Percentiles rank a stretch among this genome's conserved stretches.
phyloP scores from a whole-genome alignment of 164 flowering plant species.

The Paratinospora sagittata region DNA sequence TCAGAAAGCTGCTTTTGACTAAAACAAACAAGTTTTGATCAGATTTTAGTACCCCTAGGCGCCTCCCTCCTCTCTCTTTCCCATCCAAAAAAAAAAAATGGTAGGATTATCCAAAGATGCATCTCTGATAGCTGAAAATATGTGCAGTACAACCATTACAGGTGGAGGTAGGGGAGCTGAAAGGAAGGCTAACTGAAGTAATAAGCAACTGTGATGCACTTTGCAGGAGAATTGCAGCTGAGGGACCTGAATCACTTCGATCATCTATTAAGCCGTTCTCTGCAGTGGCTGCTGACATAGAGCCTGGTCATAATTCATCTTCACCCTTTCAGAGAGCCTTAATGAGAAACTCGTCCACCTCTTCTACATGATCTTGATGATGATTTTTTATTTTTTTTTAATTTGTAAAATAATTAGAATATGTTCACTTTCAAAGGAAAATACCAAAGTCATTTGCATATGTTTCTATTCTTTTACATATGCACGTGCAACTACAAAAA shows the following conservation, averaged over 20 bases:
- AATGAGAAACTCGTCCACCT: constrained; percentile 12
- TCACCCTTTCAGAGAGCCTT: constrained; percentile 18
- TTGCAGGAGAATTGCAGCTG: constrained; percentile 75
- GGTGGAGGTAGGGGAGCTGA: constrained; percentile 91
- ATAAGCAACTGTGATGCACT: constrained; percentile 82
- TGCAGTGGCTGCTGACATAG: constrained; percentile 24
- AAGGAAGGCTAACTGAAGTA: constrained; percentile 90
- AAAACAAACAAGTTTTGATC: background rate
- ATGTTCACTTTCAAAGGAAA: background rate
- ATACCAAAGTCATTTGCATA: background rate
- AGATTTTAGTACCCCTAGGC: too few species aligned
- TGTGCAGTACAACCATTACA: constrained; percentile 76
- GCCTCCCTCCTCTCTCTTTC: too few species aligned
- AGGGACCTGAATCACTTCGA: constrained; percentile 79
- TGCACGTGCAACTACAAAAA: too few species aligned
- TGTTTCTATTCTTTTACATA: too few species aligned
- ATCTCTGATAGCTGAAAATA: constrained; percentile 13
- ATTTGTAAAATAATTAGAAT: background rate
- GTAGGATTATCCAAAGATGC: too few species aligned
- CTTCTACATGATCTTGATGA: constrained; percentile 15
- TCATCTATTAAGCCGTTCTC: constrained; percentile 65
- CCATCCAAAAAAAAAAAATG: too few species aligned
- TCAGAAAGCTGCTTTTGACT: background rate
- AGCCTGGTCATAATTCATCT: constrained; percentile 14
- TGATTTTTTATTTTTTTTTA: background rate